Conservation (phyloP, 2,329 filamentous ascomycete genomes). For the Colletotrichum tropicicola region DNA sequence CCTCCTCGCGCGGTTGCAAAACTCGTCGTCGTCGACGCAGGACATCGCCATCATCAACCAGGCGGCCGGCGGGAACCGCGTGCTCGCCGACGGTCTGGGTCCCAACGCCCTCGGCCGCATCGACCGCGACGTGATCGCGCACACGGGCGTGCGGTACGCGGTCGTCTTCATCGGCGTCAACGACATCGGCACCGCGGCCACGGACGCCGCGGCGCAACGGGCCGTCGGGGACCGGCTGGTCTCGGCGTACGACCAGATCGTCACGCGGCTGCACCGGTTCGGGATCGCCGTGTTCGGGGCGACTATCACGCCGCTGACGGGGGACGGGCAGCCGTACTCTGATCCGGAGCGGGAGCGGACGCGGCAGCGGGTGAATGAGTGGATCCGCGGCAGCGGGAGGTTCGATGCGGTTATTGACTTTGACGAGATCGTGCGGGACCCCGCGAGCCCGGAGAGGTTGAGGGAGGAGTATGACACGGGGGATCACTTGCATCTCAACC, state of each 20-base stretch:
- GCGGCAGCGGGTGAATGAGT: conserved; percentile 64
- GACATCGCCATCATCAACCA: conserved; percentile 64
- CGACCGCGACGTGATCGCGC: conserved; percentile 68
- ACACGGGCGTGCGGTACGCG: conserved; percentile 61
- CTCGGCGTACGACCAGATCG: conserved; percentile 65
- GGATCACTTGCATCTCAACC: conserved; percentile 68
- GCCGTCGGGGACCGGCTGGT: conserved; percentile 57
- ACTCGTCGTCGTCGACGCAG: conserved; percentile 42
- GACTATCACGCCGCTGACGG: conserved; percentile 56
- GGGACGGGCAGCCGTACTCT: conserved; percentile 60
- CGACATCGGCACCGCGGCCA: conserved; percentile 64
- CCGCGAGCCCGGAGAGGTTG: conserved; percentile 51
- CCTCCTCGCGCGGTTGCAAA: conserved; percentile 54
- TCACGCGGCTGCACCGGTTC: conserved; percentile 58
- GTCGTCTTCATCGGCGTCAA: conserved; percentile 72
- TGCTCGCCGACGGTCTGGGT: conserved; percentile 67
- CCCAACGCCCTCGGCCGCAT: conserved; percentile 64
- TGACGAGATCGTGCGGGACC: conserved; percentile 62
- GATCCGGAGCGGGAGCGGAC: conserved; percentile 61
- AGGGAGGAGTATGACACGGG: conserved; percentile 58
- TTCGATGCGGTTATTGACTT: conserved; percentile 73
- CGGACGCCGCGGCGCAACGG: conserved; percentile 51
- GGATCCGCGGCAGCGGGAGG: conserved; percentile 60
- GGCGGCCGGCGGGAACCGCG: conserved; percentile 70
- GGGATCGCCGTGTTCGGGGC: conserved; percentile 65